Evolutionary conservation across 208 protist genomes (phyloP), one percentile per base, ranked within the genome.

Genomic region (Kentomonas sorsogonicus): DNA sequence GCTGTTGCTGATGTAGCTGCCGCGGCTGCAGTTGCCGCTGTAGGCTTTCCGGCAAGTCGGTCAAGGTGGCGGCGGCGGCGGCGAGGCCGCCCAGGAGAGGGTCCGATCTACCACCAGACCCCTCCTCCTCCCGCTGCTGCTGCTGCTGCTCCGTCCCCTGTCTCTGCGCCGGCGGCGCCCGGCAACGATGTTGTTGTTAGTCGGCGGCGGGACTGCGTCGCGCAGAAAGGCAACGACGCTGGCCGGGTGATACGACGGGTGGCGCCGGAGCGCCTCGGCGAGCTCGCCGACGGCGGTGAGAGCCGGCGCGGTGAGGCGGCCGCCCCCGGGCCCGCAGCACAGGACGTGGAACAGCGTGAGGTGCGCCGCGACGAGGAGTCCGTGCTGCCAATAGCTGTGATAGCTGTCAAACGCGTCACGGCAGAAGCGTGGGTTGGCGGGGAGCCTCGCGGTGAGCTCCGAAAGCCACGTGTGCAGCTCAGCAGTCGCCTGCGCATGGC

Each of bases 311-410:
- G 51, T 60, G 25, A 60, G 50, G 26, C 60, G 44, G 33, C 69
- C 63, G 60, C 25, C 16, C 36, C 53, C 53, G 25, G 10, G 20
- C 4, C 9, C 36, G 25, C 33, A 52, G 18, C 26, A 23, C 26
- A 27, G 22, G 20, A 6, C 39, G 70, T 47, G 61, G 62, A 59
- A 86, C 58, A 46, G 69, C 22, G 86, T 90, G 23, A 80, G 72
- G 71, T 90, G 85, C 60, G 79, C 66, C 41, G 90, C 83, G 23
- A 77, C 66, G 2, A 93, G 76, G 29, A 93, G 68, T 13, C 72
- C 69, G 72, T 83, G 86, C 72, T 93, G 86, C 83, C 82, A 93
- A 50, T 83, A 74, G 36, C 74, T 69, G 4, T 57, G 62, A 44
- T 87, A 73, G 51, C 62, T 67, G 16, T 43, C 26, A 46, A 89